Conservation (phyloP, 2,329 filamentous ascomycete species). For the Stagonosporopsis chrysanthemi region DNA sequence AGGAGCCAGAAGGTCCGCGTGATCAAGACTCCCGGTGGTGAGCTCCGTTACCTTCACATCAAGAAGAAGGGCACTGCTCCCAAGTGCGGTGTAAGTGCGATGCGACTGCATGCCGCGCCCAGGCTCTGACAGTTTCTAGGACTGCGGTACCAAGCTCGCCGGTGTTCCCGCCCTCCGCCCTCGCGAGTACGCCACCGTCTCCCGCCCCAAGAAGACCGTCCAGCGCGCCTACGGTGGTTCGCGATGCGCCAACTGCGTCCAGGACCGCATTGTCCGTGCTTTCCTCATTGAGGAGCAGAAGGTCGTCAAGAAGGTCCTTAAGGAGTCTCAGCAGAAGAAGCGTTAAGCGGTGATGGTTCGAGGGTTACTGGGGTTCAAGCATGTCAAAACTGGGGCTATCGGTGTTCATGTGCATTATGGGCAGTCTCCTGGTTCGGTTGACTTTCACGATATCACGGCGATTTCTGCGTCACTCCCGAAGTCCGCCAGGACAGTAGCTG, state of each 20-base stretch:
- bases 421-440: constrained; percentile 50
- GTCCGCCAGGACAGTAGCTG: constrained; percentile 43
- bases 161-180: constrained; percentile 98
- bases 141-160: constrained; percentile 96
- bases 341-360: constrained; percentile 46
- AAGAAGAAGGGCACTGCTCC: constrained; percentile 99
- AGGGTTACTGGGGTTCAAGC: constrained; percentile 37
- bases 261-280: constrained; percentile 95
- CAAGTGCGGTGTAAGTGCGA: constrained; percentile 71
- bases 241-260: constrained; percentile 97
- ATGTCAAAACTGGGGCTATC: constrained; percentile 50
- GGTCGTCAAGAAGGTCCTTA: constrained; percentile 99
- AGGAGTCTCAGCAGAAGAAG: constrained; percentile 90
- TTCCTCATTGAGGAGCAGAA: constrained; percentile 99
- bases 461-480: constrained; percentile 45
- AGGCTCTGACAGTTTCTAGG: constrained; percentile 63
- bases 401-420: constrained; percentile 54
- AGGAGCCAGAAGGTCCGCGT: constrained; percentile 91
- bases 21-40: constrained; percentile 83
- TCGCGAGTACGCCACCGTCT: constrained; percentile 96
- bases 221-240: constrained; percentile 96
- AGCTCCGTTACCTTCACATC: constrained; percentile 96
- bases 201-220: constrained; percentile 99
- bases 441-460: constrained; percentile 49
- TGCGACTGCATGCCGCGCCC: constrained; percentile 3